A percentile compares a stretch with the other conserved stretches of the same genome.
Conservation (phyloP, 1,139 yeast genomes). For the Komagataea norvegica region DNA sequence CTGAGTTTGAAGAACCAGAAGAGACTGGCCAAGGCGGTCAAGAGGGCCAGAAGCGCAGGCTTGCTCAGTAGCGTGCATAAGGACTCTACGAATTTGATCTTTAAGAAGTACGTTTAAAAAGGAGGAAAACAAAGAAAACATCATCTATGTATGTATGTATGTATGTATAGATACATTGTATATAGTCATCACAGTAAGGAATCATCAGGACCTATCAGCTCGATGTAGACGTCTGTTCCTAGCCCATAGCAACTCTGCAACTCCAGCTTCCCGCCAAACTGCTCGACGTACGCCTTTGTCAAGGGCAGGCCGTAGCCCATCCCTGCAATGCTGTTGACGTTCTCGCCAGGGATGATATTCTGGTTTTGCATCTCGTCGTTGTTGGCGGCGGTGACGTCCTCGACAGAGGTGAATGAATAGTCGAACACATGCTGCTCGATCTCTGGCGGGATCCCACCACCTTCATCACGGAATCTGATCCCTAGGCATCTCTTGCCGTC, state of each 20-base stretch:
- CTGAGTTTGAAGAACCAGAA: conserved; percentile 58
- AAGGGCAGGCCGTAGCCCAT: conserved; percentile 95
- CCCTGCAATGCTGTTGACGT: conserved; percentile 79
- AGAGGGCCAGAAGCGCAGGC: conserved; percentile 67
- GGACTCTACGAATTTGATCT: conserved; percentile 34
- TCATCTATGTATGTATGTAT: not conserved
- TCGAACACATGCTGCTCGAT: conserved; percentile 68
- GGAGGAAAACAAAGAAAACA: not conserved
- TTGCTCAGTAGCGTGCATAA: conserved; percentile 58
- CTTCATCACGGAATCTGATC: conserved; percentile 76
- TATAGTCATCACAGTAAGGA: too few species aligned
- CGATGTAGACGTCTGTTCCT: conserved; percentile 75
- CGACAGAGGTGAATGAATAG: conserved; percentile 77
- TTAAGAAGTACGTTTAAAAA: not conserved
- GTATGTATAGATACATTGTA: too few species aligned
- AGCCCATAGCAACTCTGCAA: conserved; percentile 79
- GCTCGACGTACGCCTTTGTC: conserved; percentile 66
- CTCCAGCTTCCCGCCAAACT: conserved; percentile 71
- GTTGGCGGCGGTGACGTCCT: conserved; percentile 9
- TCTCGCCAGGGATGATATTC: conserved; percentile 70
- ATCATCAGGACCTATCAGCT: conserved; percentile 40
- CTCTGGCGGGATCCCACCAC: conserved; percentile 78
- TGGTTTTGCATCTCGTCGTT: conserved; percentile 31
- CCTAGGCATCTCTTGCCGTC: conserved; percentile 38
- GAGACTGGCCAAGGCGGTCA: conserved; percentile 59